A percentile compares a stretch with the other conserved stretches of the same genome.
phyloP scores from a whole-genome alignment of 805 yeast species.

The Saturnispora ahearnii region DNA sequence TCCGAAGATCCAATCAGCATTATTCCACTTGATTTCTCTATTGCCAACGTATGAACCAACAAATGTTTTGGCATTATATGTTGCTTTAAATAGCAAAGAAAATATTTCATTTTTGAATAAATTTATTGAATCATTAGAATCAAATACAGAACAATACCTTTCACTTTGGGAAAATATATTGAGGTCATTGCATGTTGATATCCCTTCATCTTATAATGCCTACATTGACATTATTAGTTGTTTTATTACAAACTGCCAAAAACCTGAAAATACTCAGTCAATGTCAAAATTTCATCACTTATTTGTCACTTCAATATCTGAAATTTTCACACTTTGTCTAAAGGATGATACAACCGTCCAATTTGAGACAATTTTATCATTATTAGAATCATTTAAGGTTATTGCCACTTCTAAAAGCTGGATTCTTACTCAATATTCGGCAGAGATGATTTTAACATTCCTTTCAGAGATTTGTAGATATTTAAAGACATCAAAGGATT shows the following conservation, averaged over 20 bases:
- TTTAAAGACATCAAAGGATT: conserved; percentile 3
- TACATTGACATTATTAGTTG: conserved; percentile 4
- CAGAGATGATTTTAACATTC: conserved; percentile 38
- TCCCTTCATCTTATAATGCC: not conserved
- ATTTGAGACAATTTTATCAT: not conserved
- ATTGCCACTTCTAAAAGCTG: conserved; percentile 43
- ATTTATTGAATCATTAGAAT: not conserved
- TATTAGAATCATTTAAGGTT: conserved; percentile 30
- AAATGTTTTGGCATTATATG: conserved; percentile 19
- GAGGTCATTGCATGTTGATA: conserved; percentile 3
- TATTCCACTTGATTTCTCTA: conserved; percentile 14
- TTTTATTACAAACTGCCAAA: conserved; percentile 5
- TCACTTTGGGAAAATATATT: conserved; percentile 6
- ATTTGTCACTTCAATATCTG: conserved; percentile 5
- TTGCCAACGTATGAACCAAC: conserved; percentile 14
- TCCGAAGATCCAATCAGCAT: conserved; percentile 2
- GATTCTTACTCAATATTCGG: conserved; percentile 55
- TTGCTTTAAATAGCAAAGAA: conserved; percentile 11
- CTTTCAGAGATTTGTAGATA: conserved; percentile 10
- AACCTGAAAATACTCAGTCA: not conserved
- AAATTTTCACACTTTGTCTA: conserved; percentile 1
- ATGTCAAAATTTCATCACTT: conserved; percentile 1
- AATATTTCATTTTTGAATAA: conserved; percentile 4
- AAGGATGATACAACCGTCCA: not conserved
- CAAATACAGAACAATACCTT: not conserved